phyloP scores from a whole-genome alignment of 2,329 filamentous ascomycete species.

The Lomentospora prolificans region DNA sequence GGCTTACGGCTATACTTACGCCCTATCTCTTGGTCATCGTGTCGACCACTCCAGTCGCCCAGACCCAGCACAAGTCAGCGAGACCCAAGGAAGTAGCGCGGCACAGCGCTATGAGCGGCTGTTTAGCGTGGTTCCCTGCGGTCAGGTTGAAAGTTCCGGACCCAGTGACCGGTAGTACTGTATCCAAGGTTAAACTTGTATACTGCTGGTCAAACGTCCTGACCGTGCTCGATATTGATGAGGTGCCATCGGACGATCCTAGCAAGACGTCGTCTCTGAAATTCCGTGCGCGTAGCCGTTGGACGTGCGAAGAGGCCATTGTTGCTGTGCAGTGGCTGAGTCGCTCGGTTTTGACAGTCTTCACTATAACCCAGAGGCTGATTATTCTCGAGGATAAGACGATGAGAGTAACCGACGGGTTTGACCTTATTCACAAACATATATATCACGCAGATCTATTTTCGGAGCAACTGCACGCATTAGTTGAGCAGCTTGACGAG shows the following conservation, averaged over 20 bases:
- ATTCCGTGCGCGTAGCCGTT: conserved; percentile 76
- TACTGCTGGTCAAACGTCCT: conserved; percentile 99
- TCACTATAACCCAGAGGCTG: conserved; percentile 89
- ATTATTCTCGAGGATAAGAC: conserved; percentile 84
- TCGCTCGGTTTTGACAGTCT: conserved; percentile 77
- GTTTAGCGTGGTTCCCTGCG: conserved; percentile 92
- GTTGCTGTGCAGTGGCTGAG: conserved; percentile 96
- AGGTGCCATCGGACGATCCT: conserved; percentile 55
- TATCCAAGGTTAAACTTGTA: conserved; percentile 77
- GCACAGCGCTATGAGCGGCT: conserved; percentile 87
- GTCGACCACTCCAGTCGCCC: conserved; percentile 89
- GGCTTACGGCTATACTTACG: conserved; percentile 88
- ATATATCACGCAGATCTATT: conserved; percentile 90
- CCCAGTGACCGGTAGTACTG: conserved; percentile 52
- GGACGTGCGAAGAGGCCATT: conserved; percentile 90
- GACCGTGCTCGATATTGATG: conserved; percentile 81
- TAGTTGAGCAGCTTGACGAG: conserved; percentile 84
- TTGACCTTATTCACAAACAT: conserved; percentile 83
- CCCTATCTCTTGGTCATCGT: conserved; percentile 94
- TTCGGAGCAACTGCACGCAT: conserved; percentile 69
- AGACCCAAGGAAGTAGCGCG: conserved; percentile 84
- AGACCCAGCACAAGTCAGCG: conserved; percentile 90
- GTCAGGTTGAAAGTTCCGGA: conserved; percentile 79
- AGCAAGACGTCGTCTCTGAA: conserved; percentile 69
- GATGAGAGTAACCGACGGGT: conserved; percentile 87